phyloP scores from a whole-genome alignment of 345 rosid species.

The Rhizophora apiculata region DNA sequence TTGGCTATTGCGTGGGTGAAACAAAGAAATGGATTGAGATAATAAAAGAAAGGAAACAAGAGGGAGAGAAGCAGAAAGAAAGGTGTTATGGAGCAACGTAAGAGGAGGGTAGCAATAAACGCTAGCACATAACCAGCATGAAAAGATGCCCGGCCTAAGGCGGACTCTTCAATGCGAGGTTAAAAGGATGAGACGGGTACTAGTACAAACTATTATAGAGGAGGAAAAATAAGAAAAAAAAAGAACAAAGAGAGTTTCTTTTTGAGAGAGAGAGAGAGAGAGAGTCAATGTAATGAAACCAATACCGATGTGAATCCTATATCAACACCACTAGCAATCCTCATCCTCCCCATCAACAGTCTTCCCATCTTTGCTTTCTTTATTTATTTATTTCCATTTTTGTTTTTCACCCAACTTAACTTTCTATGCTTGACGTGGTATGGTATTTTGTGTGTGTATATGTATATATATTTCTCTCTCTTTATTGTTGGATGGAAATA shows the following conservation, averaged over 20 bases:
- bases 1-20: no score
- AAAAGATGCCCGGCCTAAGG: constrained; percentile 36
- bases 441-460: no score
- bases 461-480: no score
- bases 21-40: neutral
- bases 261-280: no score
- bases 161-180: constrained; percentile 44
- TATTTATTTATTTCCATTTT: neutral
- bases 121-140: constrained; percentile 41
- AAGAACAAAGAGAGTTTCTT: no score
- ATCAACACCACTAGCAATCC: neutral
- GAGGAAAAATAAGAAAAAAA: no score
- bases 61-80: neutral
- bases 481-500: neutral
- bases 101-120: constrained; percentile 17
- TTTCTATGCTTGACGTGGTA: neutral
- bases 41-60: neutral
- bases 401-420: constrained; percentile 1
- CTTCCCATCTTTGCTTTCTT: no score
- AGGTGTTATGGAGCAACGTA: constrained; percentile 19
- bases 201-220: neutral
- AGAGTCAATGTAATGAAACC: neutral
- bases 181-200: neutral
- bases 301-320: constrained; percentile 1
- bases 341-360: neutral